A percentile compares a stretch with the other conserved stretches of the same genome.
phyloP scores from a whole-genome alignment of 768 basidiomycete species.

The Tulasnella sp. region DNA sequence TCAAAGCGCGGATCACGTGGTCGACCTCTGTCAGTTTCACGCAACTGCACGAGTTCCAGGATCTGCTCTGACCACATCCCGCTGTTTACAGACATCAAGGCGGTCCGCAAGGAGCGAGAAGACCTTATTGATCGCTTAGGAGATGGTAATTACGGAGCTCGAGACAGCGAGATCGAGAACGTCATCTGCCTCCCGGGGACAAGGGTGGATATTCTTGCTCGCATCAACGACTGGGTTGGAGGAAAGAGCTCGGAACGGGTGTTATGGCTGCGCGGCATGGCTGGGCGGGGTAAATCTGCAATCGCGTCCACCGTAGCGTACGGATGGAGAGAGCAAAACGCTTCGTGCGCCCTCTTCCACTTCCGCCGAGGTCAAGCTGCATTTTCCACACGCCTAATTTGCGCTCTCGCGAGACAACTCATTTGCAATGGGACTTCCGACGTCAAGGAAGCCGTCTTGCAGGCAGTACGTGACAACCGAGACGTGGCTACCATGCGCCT shows the following conservation, averaged over 20 bases:
- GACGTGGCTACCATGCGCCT: not conserved
- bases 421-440: not conserved
- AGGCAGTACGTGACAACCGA: not conserved
- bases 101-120: not conserved
- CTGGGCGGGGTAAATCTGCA: not conserved
- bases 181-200: not conserved
- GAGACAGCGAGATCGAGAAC: not conserved
- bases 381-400: not conserved
- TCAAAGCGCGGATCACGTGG: not conserved
- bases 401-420: not conserved
- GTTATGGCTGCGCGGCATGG: not conserved
- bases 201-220: not conserved
- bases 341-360: not conserved
- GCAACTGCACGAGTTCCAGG: not conserved
- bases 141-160: not conserved
- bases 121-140: not conserved
- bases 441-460: not conserved
- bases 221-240: not conserved
- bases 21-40: not conserved
- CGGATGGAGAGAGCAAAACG: not conserved
- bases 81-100: not conserved
- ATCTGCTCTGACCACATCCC: not conserved
- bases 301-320: not conserved
- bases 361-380: not conserved
- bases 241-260: not conserved